Evolutionary conservation across 2,329 filamentous ascomycete species (phyloP).

Genomic region (Fusarium secorum): DNA sequence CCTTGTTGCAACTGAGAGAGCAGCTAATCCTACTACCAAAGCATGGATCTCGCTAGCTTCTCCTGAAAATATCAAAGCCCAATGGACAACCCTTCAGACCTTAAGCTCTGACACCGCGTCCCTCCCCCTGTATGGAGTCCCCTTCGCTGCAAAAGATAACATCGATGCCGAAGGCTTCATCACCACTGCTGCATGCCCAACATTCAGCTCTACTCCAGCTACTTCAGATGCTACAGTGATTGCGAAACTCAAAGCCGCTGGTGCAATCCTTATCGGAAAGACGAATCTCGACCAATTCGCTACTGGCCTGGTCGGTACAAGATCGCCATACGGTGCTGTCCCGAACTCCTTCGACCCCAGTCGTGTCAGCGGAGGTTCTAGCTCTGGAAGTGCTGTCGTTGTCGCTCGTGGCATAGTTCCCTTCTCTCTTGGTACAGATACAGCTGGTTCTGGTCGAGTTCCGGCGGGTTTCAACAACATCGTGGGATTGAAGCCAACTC

Average conservation of each 20-base stretch:
- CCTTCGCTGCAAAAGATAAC: slow-evolving; percentile 65
- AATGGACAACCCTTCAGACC: slow-evolving; percentile 28
- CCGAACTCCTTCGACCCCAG: slow-evolving; percentile 57
- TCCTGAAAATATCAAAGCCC: slow-evolving; percentile 35
- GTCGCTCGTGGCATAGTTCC: slow-evolving; percentile 62
- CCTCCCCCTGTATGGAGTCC: slow-evolving; percentile 63
- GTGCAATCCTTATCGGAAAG: slow-evolving; percentile 66
- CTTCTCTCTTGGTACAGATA: slow-evolving; percentile 65
- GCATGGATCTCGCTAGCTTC: slow-evolving; percentile 47
- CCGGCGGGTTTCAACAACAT: slow-evolving; percentile 63
- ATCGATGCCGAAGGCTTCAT: slow-evolving; percentile 60
- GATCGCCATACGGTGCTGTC: slow-evolving; percentile 66
- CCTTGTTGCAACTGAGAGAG: slow-evolving; percentile 35
- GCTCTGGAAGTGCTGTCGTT: slow-evolving; percentile 64
- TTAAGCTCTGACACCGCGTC: not conserved
- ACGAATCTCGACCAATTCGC: slow-evolving; percentile 69
- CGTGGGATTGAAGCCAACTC: slow-evolving; percentile 60
- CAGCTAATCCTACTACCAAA: slow-evolving; percentile 33
- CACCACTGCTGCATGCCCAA: slow-evolving; percentile 62
- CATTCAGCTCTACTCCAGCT: slow-evolving; percentile 55
- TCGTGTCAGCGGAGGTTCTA: slow-evolving; percentile 60
- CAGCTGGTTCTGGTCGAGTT: slow-evolving; percentile 62
- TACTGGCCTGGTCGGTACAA: slow-evolving; percentile 67
- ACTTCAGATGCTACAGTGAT: slow-evolving; percentile 57
- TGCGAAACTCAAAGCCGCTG: slow-evolving; percentile 57